Base-by-base conservation (phyloP, 1,284 basidiomycete species). In the Malassezia caprae region DNA sequence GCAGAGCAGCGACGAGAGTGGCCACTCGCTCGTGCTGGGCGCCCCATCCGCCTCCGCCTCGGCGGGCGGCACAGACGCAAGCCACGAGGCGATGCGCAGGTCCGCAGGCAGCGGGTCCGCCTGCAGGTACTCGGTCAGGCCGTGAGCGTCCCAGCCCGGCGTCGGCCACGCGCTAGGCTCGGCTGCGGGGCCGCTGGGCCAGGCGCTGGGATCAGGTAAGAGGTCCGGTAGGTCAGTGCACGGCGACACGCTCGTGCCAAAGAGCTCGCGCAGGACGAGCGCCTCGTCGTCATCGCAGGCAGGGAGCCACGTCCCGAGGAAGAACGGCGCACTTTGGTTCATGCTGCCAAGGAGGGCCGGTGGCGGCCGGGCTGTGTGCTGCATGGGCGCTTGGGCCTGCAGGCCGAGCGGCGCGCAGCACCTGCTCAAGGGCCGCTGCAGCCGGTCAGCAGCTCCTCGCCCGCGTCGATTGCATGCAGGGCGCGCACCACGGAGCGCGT, bases 401-500 rank as follows among this genome's bases (percentile, higher is more conserved):
- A 71, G 65, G 11, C 68, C 68, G 2, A 71, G 59, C 12, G 59
- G 56, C 6, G 60, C 67, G 56, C 23, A 71, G 43, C 39, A 69
- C 65, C 3, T 71, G 64, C 35, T 69, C 68, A 1, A 70, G 28
- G n/a, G 32, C 30, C 56, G 24, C 46, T 15, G 28, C 58, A 91
- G 1, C 87, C 81, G 11, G 83, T 73, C 0, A 70, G 55, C 27
- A 90, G 78, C 73, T 91, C 88, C 54, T 88, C 83, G 2, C 85
- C 87, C 0, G 78, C 73, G 19, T 79, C 76, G 51, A 93, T 84
- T n/a, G 80, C 78, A 3, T 78, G 69, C 44, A 79, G 79, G 1
- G 88, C 84, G n/a, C 87, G 70, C 30, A 88, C 74, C 0, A 84
- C 83, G 63, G 88, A 84, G 40, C 84, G 82, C 23, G 82, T 81